Conservation (phyloP, 768 basidiomycete genomes). For the Lactifluus echinatus region DNA sequence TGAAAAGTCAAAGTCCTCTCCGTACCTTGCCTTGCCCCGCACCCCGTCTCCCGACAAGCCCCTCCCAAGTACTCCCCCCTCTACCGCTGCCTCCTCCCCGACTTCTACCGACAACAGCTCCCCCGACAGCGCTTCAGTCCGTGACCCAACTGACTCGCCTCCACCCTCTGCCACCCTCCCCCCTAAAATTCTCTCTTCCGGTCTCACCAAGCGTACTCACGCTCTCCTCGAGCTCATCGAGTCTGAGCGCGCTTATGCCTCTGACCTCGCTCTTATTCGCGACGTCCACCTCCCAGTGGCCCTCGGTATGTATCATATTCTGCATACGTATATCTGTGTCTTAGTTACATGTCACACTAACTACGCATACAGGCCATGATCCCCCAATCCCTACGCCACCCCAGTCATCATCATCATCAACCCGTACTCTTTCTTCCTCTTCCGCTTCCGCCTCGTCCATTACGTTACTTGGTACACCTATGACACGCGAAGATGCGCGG, state of each 20-base stretch:
- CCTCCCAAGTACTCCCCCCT: conserved; percentile 27
- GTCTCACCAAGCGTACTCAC: conserved; percentile 61
- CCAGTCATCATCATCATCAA: conserved; percentile 39
- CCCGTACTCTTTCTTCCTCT: conserved; percentile 42
- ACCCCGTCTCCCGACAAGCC: conserved; percentile 28
- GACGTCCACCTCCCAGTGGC: conserved; percentile 76
- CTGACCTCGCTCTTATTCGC: conserved; percentile 71
- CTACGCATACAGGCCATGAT: conserved; percentile 30
- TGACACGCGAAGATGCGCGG: conserved; percentile 60
- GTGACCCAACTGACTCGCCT: conserved; percentile 12
- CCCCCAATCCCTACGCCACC: conserved; percentile 31
- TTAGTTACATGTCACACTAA: background rate
- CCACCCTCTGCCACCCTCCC: conserved; percentile 16
- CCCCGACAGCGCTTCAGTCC: conserved; percentile 9
- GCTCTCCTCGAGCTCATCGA: conserved; percentile 70
- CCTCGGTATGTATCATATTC: conserved; percentile 44
- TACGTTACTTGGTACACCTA: conserved; percentile 39
- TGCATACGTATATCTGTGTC: too few species aligned
- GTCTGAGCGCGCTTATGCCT: conserved; percentile 74
- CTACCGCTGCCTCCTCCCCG: conserved; percentile 19
- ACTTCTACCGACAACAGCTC: conserved; percentile 14
- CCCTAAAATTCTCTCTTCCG: conserved; percentile 11
- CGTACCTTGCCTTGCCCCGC: conserved; percentile 10
- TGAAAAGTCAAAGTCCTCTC: conserved; percentile 10
- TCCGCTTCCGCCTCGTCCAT: conserved; percentile 42